phyloP scores from a whole-genome alignment of 2,329 filamentous ascomycete species.

The Colletotrichum neosansevieriae region DNA sequence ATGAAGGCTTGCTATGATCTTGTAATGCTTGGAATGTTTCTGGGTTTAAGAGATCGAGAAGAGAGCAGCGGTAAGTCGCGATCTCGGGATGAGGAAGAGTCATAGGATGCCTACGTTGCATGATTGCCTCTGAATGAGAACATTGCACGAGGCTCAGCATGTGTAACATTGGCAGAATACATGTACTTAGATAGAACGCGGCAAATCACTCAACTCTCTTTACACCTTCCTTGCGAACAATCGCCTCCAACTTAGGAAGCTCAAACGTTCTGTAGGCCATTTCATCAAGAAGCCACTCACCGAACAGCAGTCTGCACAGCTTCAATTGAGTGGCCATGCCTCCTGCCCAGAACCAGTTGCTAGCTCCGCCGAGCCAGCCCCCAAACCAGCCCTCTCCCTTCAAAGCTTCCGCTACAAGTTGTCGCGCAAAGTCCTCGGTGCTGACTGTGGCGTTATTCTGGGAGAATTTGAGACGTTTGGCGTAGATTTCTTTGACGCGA shows the following conservation, averaged over 20 bases:
- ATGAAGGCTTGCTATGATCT: slow-evolving; percentile 74
- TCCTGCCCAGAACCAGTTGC: slow-evolving; percentile 52
- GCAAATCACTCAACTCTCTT: slow-evolving; percentile 14
- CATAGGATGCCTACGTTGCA: not conserved
- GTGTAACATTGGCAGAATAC: not conserved
- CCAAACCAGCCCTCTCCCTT: slow-evolving; percentile 52
- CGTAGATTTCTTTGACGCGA: slow-evolving; percentile 59
- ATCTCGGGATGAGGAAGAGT: slow-evolving; percentile 29
- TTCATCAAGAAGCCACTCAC: slow-evolving; percentile 45
- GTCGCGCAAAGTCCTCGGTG: slow-evolving; percentile 57
- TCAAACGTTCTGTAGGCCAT: slow-evolving; percentile 52
- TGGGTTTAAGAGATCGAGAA: slow-evolving; percentile 46
- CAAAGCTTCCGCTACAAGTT: slow-evolving; percentile 58
- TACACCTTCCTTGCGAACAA: slow-evolving; percentile 30
- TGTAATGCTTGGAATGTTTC: slow-evolving; percentile 65
- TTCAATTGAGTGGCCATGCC: slow-evolving; percentile 48
- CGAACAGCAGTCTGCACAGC: slow-evolving; percentile 47
- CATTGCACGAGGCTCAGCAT: not conserved
- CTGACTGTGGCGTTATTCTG: slow-evolving; percentile 61
- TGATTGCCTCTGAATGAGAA: too few relatives aligned
- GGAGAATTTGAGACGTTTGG: slow-evolving; percentile 59
- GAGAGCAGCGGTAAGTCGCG: slow-evolving; percentile 37
- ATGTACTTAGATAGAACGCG: not conserved
- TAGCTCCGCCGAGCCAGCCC: slow-evolving; percentile 49
- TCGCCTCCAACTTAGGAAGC: slow-evolving; percentile 51